Conservation (phyloP, 345 rosid genomes). For the Camelina laxa region DNA sequence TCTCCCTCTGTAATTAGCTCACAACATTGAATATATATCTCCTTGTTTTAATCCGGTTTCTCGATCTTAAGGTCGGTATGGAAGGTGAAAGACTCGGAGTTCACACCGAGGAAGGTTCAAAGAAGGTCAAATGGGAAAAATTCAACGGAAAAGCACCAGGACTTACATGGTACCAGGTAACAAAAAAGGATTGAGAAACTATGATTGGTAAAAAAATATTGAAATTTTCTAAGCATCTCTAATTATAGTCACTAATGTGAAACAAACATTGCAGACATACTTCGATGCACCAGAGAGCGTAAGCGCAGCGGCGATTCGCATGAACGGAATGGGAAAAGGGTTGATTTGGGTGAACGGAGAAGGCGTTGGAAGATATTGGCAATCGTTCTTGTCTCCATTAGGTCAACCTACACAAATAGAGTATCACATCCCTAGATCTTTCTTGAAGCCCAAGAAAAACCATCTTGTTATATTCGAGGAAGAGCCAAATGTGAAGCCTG, state of each 20-base stretch:
- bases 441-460: conserved; percentile 64
- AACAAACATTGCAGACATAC: conserved; percentile 50
- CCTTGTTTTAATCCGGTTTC: background rate
- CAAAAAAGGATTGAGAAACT: background rate
- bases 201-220: background rate
- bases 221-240: background rate
- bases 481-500: conserved; percentile 61
- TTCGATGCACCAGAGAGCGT: conserved; percentile 76
- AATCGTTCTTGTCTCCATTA: conserved; percentile 70
- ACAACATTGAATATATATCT: conserved; percentile 7
- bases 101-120: conserved; percentile 53
- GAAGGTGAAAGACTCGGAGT: conserved; percentile 55
- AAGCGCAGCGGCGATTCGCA: conserved; percentile 58
- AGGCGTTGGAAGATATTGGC: conserved; percentile 87
- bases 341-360: conserved; percentile 88
- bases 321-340: conserved; percentile 78
- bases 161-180: conserved; percentile 86
- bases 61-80: conserved; percentile 57
- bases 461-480: conserved; percentile 76
- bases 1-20: background rate
- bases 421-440: conserved; percentile 89
- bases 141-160: conserved; percentile 43
- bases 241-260: background rate
- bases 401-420: conserved; percentile 69
- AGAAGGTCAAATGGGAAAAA: conserved; percentile 55